phyloP scores from a whole-genome alignment of 1,284 basidiomycete species.

The Puccinia triticina region DNA sequence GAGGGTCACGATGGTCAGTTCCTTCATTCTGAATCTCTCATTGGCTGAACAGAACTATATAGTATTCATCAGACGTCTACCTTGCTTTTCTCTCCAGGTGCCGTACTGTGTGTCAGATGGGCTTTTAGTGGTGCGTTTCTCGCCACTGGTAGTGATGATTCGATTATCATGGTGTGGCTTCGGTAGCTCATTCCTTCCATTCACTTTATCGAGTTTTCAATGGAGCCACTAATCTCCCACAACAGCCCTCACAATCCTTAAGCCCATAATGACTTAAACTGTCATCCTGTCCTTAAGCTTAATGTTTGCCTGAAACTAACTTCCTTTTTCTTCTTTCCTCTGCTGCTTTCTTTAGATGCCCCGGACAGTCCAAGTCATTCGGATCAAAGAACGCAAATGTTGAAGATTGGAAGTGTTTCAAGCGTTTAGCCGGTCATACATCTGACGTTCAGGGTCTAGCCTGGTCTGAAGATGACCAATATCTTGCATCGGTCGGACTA shows the following conservation, averaged over 20 bases:
- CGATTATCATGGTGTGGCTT: conserved; percentile 95
- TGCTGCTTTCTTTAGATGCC: conserved; percentile 16
- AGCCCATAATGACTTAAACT: conserved; percentile 54
- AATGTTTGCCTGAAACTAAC: not conserved
- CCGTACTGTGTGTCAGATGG: conserved; percentile 93
- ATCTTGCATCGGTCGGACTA: conserved; percentile 88
- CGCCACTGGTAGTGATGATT: conserved; percentile 94
- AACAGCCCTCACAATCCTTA: conserved; percentile 13
- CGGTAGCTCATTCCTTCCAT: conserved; percentile 68
- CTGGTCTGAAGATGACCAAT: conserved; percentile 88
- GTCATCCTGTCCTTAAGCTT: conserved; percentile 55
- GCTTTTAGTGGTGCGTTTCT: conserved; percentile 90
- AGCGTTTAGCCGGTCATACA: conserved; percentile 40
- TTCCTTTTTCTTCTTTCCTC: not conserved
- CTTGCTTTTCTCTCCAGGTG: conserved; percentile 63
- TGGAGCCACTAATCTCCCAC: not conserved
- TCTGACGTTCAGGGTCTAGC: conserved; percentile 94
- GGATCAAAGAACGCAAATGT: conserved; percentile 52
- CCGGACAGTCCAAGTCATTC: conserved; percentile 11
- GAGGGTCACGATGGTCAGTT: conserved; percentile 79
- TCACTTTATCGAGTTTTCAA: not conserved
- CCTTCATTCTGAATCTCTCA: not conserved
- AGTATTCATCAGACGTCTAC: not conserved
- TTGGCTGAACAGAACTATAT: not conserved
- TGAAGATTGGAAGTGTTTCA: conserved; percentile 36